Evolutionary conservation across 352 stramenopile genomes (phyloP), one percentile per base, ranked within the genome.

Genomic region (Globisporangium solare): DNA sequence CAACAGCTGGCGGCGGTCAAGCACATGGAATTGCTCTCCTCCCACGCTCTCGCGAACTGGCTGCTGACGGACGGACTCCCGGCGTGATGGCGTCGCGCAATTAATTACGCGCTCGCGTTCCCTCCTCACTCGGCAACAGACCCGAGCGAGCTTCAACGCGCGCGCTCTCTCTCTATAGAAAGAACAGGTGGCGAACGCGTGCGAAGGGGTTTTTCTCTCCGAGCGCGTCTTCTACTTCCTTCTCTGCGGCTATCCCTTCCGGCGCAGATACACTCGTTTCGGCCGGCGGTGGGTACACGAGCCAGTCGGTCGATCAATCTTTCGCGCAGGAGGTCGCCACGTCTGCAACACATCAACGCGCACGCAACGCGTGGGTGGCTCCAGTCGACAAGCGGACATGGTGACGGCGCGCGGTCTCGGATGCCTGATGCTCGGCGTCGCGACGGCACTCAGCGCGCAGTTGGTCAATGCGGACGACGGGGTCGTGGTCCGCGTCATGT

Each of bases 401-500:
- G 27, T 35, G 39, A 18, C 10, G 4, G 12, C 39, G 7, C 39
- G 39, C 17, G 2, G 39, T 43, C 39, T 43, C 39, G 39, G 24
- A 42, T 24, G 47, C 47, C n/a, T 54, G 47, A 47, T 22, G 7
- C 37, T 47, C 20, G 31, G 41, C 42, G 35, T 56, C 17, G 20
- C 4, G n/a, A 41, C 49, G 39, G 4, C 17, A 49, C 41, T 63
- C 13, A 42, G 42, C 3, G 50, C 47, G 15, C 31, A 48, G 37
- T 22, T 48, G 37, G 57, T 21, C 10, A 17, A n/a, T 10, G 57
- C 49, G 6, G 48, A 63, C 32, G 57, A 57, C 14, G 75, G 83
- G 48, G 70, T 89, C 35, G 20, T 74, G 39, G 73, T 86, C 40
- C 74, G 78, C 51, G 67, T 83, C 35, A 78, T 89, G 80, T 83